These are phyloP conservation scores for Mortierella sp. DNA, from an alignment of 371 early-diverging fungal species.

Conservation along the genomic window DNA sequence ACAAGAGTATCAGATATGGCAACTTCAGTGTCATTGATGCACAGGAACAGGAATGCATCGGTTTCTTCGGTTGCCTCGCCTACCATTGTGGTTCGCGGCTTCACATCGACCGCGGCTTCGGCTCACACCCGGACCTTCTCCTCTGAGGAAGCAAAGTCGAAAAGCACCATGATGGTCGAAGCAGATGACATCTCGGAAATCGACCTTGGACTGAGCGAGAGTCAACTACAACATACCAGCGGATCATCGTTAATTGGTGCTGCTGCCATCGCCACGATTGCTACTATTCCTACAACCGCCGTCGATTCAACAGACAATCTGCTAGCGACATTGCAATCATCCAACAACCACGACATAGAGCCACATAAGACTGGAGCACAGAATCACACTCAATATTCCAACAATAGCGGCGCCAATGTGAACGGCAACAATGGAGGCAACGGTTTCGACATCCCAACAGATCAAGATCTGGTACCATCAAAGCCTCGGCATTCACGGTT, in stretches of 20 bases:
- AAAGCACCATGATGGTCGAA: not conserved
- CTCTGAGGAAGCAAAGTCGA: not conserved
- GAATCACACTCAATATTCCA: not conserved
- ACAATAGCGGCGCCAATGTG: not conserved
- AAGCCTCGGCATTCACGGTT: slow-evolving; percentile 31
- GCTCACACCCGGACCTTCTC: not conserved
- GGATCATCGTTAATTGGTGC: not conserved
- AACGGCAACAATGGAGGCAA: not conserved
- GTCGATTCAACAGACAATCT: not conserved
- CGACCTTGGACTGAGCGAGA: not conserved
- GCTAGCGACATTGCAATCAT: not conserved
- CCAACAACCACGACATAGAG: not conserved
- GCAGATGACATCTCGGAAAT: slow-evolving; percentile 9
- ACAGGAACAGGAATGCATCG: not conserved
- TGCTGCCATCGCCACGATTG: not conserved
- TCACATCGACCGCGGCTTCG: slow-evolving; percentile 20
- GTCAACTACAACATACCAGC: not conserved
- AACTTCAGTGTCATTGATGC: not conserved
- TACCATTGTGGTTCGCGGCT: slow-evolving; percentile 40
- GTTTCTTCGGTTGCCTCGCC: not conserved
- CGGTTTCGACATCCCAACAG: not conserved
- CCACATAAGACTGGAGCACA: not conserved
- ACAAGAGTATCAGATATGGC: not conserved
- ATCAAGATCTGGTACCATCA: not conserved
- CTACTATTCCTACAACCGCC: not conserved